A percentile compares a stretch with the other conserved stretches of the same genome.
Evolutionary conservation across 805 yeast species (phyloP).

Genomic region (Cyberlindnera xishuangbannaensis): DNA sequence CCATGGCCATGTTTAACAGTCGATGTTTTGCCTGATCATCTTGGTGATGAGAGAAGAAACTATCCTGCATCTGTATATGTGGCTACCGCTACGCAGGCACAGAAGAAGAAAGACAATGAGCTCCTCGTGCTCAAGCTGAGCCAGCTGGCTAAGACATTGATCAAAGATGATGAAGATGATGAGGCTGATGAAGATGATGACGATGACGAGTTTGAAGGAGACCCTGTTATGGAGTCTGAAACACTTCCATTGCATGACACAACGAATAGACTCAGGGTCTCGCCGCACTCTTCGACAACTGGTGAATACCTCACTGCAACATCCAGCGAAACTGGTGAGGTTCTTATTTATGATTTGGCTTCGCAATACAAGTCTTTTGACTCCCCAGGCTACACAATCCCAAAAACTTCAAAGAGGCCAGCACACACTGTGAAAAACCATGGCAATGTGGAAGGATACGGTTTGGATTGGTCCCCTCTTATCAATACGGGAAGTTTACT

Average conservation of each 20-base stretch:
- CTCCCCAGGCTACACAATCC: constrained; percentile 77
- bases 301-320: constrained; percentile 86
- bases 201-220: constrained; percentile 64
- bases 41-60: constrained; percentile 83
- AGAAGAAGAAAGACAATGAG: constrained; percentile 82
- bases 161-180: constrained; percentile 74
- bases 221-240: constrained; percentile 86
- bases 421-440: constrained; percentile 75
- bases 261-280: constrained; percentile 82
- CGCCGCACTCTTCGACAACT: constrained; percentile 67
- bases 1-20: constrained; percentile 97
- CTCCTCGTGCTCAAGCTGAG: constrained; percentile 77
- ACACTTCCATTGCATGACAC: constrained; percentile 72
- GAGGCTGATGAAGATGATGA: constrained; percentile 70
- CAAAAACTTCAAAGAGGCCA: constrained; percentile 75
- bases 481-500: constrained; percentile 73
- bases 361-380: constrained; percentile 80
- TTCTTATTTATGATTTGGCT: constrained; percentile 72
- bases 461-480: constrained; percentile 93
- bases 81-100: constrained; percentile 93
- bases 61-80: constrained; percentile 85
- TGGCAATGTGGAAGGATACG: constrained; percentile 97
- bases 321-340: constrained; percentile 88
- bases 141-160: constrained; percentile 77
- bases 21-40: constrained; percentile 78